These are phyloP conservation scores for Alternaria tenuissima DNA, from an alignment of 2,329 filamentous ascomycete species.

Conservation along the genomic window DNA sequence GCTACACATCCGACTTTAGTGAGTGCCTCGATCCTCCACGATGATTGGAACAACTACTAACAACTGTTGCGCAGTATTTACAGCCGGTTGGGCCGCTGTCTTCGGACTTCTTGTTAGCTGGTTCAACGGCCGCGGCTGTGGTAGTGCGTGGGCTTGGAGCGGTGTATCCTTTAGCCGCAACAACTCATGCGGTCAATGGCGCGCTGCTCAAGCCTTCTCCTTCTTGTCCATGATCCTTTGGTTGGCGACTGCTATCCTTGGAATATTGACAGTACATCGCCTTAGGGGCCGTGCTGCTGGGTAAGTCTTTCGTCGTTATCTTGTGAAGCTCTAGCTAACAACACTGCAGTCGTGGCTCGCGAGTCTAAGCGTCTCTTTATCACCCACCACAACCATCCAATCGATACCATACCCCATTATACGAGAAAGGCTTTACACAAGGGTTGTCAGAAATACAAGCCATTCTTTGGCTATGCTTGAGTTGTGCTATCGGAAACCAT, in stretches of 20 bases:
- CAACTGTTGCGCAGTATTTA: conserved; percentile 58
- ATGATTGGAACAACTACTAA: neutral
- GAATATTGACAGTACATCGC: conserved; percentile 31
- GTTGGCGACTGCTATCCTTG: conserved; percentile 63
- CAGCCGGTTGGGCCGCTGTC: conserved; percentile 70
- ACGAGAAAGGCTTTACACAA: neutral
- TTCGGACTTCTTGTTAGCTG: conserved; percentile 52
- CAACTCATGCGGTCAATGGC: conserved; percentile 72
- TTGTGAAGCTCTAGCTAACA: neutral
- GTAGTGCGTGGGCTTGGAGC: conserved; percentile 61
- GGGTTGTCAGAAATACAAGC: neutral
- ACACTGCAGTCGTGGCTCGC: neutral
- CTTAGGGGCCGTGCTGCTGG: conserved; percentile 17
- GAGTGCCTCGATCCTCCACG: neutral
- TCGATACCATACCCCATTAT: neutral
- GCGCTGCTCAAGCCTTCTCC: conserved; percentile 73
- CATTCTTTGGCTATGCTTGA: neutral
- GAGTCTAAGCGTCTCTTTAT: neutral
- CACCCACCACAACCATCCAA: neutral
- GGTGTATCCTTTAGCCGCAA: conserved; percentile 49
- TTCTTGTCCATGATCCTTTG: conserved; percentile 77
- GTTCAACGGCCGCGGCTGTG: conserved; percentile 36
- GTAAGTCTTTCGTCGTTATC: conserved; percentile 11
- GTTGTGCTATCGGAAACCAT: neutral
- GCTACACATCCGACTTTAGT: conserved; percentile 73